Evolutionary conservation across 306 rosid genomes (phyloP).

Genomic region (Fagus crenata): DNA sequence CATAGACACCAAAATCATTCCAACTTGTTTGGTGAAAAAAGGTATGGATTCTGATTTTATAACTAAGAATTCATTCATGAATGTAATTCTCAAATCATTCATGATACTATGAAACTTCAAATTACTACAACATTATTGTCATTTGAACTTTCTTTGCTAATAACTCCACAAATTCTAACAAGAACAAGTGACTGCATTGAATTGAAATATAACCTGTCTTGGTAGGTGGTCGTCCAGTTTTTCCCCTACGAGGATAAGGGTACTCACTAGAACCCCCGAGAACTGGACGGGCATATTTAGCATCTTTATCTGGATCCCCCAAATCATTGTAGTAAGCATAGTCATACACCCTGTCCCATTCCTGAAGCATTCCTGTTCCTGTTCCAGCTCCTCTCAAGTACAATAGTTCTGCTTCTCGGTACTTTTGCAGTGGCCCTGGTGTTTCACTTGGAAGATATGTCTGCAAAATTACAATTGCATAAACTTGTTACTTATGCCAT

Average conservation of each 20-base stretch:
- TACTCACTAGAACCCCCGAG: conserved; percentile 69
- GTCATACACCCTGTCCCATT: conserved; percentile 86
- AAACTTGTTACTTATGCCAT: neutral
- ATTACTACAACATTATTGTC: neutral
- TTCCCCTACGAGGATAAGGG: conserved; percentile 87
- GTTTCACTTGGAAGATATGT: conserved; percentile 71
- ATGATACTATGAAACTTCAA: neutral
- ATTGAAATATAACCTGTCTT: conserved; percentile 40
- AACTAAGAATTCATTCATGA: neutral
- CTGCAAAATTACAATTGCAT: conserved; percentile 35
- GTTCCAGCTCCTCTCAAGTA: conserved; percentile 67
- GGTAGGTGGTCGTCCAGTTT: conserved; percentile 61
- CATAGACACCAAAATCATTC: neutral
- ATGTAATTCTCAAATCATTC: neutral
- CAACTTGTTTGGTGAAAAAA: neutral
- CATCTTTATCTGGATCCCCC: conserved; percentile 52
- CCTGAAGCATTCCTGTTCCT: conserved; percentile 37
- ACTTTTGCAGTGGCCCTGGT: conserved; percentile 55
- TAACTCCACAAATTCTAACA: neutral
- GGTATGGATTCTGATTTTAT: neutral
- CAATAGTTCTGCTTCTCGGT: conserved; percentile 65
- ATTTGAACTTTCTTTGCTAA: neutral
- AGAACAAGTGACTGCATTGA: neutral
- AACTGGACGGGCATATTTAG: conserved; percentile 55
- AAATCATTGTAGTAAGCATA: conserved; percentile 74